A percentile compares a stretch with the other conserved stretches of the same genome.
Conservation (phyloP, 495 filamentous ascomycete genomes). For the Aspergillus biplanus region DNA sequence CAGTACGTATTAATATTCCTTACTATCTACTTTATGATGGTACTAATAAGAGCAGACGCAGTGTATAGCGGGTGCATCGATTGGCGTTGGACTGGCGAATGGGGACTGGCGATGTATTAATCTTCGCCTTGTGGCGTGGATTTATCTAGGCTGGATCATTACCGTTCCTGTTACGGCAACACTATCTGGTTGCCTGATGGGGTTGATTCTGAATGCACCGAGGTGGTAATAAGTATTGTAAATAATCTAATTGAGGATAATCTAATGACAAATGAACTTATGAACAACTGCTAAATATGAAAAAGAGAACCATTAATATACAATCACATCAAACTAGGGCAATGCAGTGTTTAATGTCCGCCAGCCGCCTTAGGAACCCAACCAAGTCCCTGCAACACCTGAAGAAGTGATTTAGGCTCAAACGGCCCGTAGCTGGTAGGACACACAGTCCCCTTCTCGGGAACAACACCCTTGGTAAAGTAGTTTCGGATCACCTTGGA, state of each 20-base stretch:
- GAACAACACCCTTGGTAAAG: conserved; percentile 43
- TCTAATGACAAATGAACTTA: no score
- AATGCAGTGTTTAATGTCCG: no score
- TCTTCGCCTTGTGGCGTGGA: conserved; percentile 14
- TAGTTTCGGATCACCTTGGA: conserved; percentile 33
- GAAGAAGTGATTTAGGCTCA: not conserved
- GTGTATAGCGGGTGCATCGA: conserved; percentile 13
- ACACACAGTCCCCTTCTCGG: conserved; percentile 38
- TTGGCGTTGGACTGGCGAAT: conserved; percentile 15
- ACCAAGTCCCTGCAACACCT: not conserved
- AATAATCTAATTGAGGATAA: not conserved
- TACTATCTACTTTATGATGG: no score
- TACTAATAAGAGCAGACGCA: conserved; percentile 14
- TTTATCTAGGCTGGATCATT: conserved; percentile 20
- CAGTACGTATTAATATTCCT: not conserved
- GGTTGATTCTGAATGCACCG: conserved; percentile 15
- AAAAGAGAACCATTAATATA: no score
- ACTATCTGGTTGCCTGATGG: conserved; percentile 11
- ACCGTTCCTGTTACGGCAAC: conserved; percentile 13
- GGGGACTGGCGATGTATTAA: conserved; percentile 21
- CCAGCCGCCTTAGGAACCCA: no score
- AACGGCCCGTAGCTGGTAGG: conserved; percentile 12
- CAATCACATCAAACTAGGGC: no score
- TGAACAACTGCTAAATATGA: no score
- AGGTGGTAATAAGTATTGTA: not conserved